Evolutionary conservation across 2,329 filamentous ascomycete genomes (phyloP).

Genomic region (Scedosporium boydii): DNA sequence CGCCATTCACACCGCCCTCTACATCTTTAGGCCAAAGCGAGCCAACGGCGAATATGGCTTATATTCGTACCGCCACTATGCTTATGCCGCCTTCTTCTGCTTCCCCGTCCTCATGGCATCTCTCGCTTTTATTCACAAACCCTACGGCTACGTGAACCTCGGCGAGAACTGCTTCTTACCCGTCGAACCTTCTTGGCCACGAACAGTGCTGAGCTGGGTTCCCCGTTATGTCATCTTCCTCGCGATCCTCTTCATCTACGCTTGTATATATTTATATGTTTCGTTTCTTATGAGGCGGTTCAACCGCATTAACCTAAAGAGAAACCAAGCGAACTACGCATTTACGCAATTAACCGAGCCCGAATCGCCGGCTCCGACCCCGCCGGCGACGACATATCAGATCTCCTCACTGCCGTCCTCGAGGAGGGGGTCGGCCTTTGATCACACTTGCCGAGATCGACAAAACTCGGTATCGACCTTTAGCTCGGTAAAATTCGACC

Average conservation of each 20-base stretch:
- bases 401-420: not conserved
- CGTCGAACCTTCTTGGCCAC: slow-evolving; percentile 57
- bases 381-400: not conserved
- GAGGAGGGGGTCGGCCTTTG: not conserved
- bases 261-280: slow-evolving; percentile 63
- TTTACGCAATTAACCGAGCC: not conserved
- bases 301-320: slow-evolving; percentile 10
- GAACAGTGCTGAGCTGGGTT: slow-evolving; percentile 60
- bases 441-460: not conserved
- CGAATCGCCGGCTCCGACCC: not conserved
- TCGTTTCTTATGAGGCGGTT: slow-evolving; percentile 32
- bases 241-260: slow-evolving; percentile 54
- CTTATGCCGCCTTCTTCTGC: slow-evolving; percentile 47
- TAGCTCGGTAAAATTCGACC: not conserved
- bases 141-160: slow-evolving; percentile 46
- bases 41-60: slow-evolving; percentile 50
- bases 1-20: slow-evolving; percentile 61
- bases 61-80: slow-evolving; percentile 53
- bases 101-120: slow-evolving; percentile 51
- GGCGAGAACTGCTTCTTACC: slow-evolving; percentile 65
- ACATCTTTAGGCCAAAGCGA: slow-evolving; percentile 52
- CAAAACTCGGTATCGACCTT: slow-evolving; percentile 1
- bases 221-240: slow-evolving; percentile 62
- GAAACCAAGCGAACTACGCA: not conserved
- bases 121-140: slow-evolving; percentile 51